Evolutionary conservation across 306 rosid species (phyloP), one percentile per base, ranked within the genome.

Genomic region (Cotoneaster glaucophyllus): DNA sequence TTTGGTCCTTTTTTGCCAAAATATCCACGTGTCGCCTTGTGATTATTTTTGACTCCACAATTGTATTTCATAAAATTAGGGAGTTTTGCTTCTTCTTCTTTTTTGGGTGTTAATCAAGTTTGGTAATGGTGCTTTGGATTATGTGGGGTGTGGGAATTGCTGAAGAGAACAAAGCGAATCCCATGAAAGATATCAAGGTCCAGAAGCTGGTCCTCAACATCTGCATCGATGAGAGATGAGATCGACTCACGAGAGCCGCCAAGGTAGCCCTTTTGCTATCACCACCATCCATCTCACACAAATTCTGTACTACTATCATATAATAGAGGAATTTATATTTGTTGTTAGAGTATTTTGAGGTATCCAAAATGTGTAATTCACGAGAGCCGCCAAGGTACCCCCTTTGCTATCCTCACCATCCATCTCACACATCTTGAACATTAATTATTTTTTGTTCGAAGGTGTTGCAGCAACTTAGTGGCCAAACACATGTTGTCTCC

Each of bases 181-280:
- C 92, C 11, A 86, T 91, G 97, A 85, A 92, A 82, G 97, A 91
- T 21, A 91, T 91, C 53, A 89, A 91, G 76, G 94, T 89, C 15
- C 92, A 87, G 85, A 91, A 91, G 67, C 91, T 89, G 5, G 94
- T 91, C 67, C 93, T 91, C 67, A 91, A 89, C 86, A 89, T 87
- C 74, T 91, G 90, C 5, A 90, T 91, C 2, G 93, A 92, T 67
- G 97, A 89, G 82, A 88, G 93, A 57, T 92, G 93, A 25, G 96
- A 89, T 84, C 87, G 89, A 67, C 93, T 91, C 73, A 91, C 93
- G 80, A 88, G 96, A 83, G 93, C 93, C 1, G 88, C 93, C 1
- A 91, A 88, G 93, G 96, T 83, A 34, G n/a, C 26, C 45, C 6
- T 5, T 13, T 64, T 22, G 28, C 26, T 61, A 4, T 19, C 44